These are phyloP conservation scores for Yarrowia sp. DNA, from an alignment of 805 yeast genomes.

Conservation along the genomic window DNA sequence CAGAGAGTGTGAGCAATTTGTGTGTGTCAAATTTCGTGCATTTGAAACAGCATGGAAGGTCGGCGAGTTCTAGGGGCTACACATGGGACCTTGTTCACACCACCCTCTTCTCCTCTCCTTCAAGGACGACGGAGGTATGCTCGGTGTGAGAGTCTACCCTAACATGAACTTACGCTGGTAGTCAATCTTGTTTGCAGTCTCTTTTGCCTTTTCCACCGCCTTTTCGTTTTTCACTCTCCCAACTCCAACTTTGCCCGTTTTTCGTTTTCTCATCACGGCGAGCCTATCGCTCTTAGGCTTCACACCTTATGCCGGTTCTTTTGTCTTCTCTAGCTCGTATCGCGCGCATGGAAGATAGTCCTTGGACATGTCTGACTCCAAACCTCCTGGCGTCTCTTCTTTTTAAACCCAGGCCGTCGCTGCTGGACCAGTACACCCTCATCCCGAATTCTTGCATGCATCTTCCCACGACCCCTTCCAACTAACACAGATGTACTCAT, in stretches of 20 bases:
- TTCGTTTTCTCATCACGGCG: neutral
- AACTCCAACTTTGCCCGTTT: neutral
- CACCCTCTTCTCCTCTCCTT: too few relatives aligned
- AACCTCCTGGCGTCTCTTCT: slow-evolving; percentile 7
- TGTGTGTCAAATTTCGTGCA: neutral
- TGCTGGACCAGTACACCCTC: neutral
- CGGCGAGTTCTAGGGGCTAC: too few relatives aligned
- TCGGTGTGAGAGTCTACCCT: neutral
- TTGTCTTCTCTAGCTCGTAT: slow-evolving; percentile 37
- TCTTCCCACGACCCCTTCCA: neutral
- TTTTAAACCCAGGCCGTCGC: slow-evolving; percentile 7
- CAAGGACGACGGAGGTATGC: neutral
- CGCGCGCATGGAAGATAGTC: slow-evolving; percentile 38
- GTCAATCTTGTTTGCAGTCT: slow-evolving; percentile 2
- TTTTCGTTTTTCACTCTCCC: slow-evolving; percentile 1
- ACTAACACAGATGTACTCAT: slow-evolving; percentile 39
- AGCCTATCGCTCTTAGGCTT: neutral
- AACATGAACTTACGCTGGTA: slow-evolving; percentile 6
- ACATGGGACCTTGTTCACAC: too few relatives aligned
- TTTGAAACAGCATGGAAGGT: neutral
- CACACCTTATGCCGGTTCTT: slow-evolving; percentile 16
- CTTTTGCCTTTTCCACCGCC: neutral
- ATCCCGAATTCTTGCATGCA: slow-evolving; percentile 2
- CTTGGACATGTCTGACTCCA: slow-evolving; percentile 15
- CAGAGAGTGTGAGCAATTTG: neutral